These are phyloP conservation scores for Sisymbrium irio DNA, from an alignment of 345 rosid genomes.

Conservation along the genomic window DNA sequence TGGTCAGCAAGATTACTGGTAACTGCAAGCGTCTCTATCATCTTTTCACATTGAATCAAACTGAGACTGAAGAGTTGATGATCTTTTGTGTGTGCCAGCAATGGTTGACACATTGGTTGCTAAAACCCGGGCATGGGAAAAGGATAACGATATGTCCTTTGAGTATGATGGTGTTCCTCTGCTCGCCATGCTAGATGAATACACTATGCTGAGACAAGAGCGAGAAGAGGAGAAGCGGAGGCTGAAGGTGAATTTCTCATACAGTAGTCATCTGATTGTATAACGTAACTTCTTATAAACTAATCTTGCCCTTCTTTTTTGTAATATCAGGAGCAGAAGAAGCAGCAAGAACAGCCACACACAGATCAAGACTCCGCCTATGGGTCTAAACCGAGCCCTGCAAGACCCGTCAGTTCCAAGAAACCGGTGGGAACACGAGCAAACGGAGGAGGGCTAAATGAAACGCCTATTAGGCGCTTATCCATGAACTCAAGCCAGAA, in stretches of 20 bases:
- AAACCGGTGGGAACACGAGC: conserved; percentile 70
- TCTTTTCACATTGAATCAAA: not conserved
- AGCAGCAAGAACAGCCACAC: conserved; percentile 74
- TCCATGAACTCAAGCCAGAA: conserved; percentile 66
- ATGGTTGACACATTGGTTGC: conserved; percentile 83
- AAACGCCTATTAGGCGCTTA: conserved; percentile 75
- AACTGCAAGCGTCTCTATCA: conserved; percentile 6
- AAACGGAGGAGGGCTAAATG: conserved; percentile 73
- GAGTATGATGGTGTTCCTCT: conserved; percentile 90
- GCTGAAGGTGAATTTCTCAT: conserved; percentile 46
- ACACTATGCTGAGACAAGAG: conserved; percentile 89
- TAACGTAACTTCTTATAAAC: not conserved
- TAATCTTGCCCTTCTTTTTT: not conserved
- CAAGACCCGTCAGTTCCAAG: conserved; percentile 59
- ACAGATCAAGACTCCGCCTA: conserved; percentile 70
- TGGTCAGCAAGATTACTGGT: conserved; percentile 96
- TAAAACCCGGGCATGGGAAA: conserved; percentile 91
- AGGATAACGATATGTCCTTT: conserved; percentile 57
- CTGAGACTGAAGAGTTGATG: conserved; percentile 1
- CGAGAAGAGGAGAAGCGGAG: conserved; percentile 93
- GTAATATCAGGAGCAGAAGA: conserved; percentile 76
- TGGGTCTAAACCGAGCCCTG: conserved; percentile 82
- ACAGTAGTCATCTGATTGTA: not conserved
- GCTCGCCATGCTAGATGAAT: conserved; percentile 94
- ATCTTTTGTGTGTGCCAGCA: conserved; percentile 40